Conservation (phyloP, 1,284 basidiomycete genomes). For the Rhodotorula glutinis region DNA sequence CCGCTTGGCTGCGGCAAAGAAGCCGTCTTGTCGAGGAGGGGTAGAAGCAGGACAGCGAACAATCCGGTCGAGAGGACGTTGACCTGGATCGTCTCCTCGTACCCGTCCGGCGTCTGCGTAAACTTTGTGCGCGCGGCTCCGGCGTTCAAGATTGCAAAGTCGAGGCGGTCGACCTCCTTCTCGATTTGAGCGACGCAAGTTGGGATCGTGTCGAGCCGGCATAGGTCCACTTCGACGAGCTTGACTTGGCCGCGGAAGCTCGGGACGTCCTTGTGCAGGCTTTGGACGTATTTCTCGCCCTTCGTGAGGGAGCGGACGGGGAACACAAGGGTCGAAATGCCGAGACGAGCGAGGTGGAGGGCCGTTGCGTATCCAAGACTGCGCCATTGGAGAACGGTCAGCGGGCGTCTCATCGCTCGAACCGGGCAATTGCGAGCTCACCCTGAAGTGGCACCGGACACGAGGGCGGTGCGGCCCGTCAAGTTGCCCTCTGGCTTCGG, state of each 20-base stretch:
- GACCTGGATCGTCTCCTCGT: slow-evolving; percentile 29
- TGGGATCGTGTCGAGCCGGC: slow-evolving; percentile 34
- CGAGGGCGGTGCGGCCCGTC: neutral
- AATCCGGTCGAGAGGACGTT: slow-evolving; percentile 38
- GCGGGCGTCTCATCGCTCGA: no score
- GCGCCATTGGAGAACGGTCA: no score
- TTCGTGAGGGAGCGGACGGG: slow-evolving; percentile 23
- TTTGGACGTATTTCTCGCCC: slow-evolving; percentile 14
- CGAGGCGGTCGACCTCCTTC: slow-evolving; percentile 18
- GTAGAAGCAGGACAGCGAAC: slow-evolving; percentile 27
- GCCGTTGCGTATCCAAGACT: slow-evolving; percentile 7
- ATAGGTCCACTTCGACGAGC: slow-evolving; percentile 41
- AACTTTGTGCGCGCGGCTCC: slow-evolving; percentile 10
- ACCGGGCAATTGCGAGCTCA: neutral
- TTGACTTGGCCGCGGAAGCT: slow-evolving; percentile 11
- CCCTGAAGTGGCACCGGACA: slow-evolving; percentile 1
- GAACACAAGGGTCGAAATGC: slow-evolving; percentile 31
- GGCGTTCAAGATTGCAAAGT: slow-evolving; percentile 30
- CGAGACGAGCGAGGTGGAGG: slow-evolving; percentile 27
- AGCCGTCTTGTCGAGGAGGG: slow-evolving; percentile 27
- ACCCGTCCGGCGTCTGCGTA: slow-evolving; percentile 22
- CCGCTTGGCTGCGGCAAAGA: slow-evolving; percentile 2
- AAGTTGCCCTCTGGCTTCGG: neutral
- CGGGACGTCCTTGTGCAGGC: slow-evolving; percentile 2
- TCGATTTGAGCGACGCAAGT: slow-evolving; percentile 17